Evolutionary conservation across 2,329 filamentous ascomycete species (phyloP).

Genomic region (Trichoderma afroharzianum): DNA sequence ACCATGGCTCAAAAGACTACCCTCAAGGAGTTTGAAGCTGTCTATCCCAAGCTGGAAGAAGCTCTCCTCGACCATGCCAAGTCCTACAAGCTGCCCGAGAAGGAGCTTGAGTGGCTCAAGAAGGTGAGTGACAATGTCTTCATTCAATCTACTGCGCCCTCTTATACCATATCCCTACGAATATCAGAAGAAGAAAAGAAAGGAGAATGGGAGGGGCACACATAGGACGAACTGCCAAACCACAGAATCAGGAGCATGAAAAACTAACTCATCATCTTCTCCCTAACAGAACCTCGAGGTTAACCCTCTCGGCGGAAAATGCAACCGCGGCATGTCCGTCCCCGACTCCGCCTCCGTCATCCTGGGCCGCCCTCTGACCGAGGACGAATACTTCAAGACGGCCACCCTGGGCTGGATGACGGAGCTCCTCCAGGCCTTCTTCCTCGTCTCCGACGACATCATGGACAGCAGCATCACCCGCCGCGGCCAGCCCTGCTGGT

Average conservation of each 20-base stretch:
- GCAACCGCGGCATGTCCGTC: conserved; percentile 97
- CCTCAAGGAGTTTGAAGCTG: conserved; percentile 80
- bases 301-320: conserved; percentile 93
- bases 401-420: conserved; percentile 95
- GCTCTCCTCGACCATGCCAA: conserved; percentile 76
- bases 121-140: conserved; percentile 50
- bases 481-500: conserved; percentile 94
- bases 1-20: conserved; percentile 68
- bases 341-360: conserved; percentile 85
- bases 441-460: conserved; percentile 97
- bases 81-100: conserved; percentile 76
- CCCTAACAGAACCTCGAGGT: conserved; percentile 55
- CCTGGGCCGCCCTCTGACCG: conserved; percentile 64
- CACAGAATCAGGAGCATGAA: not conserved
- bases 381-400: conserved; percentile 83
- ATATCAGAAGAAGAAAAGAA: not conserved
- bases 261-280: not conserved
- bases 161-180: not conserved
- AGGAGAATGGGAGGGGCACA: not conserved
- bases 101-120: conserved; percentile 83
- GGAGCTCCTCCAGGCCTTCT: conserved; percentile 97
- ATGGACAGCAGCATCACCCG: conserved; percentile 97
- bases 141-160: not conserved
- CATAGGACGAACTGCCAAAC: not conserved
- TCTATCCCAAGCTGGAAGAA: conserved; percentile 82